phyloP scores from a whole-genome alignment of 2,329 filamentous ascomycete species.

The Myriosclerotinia duriaeana region DNA sequence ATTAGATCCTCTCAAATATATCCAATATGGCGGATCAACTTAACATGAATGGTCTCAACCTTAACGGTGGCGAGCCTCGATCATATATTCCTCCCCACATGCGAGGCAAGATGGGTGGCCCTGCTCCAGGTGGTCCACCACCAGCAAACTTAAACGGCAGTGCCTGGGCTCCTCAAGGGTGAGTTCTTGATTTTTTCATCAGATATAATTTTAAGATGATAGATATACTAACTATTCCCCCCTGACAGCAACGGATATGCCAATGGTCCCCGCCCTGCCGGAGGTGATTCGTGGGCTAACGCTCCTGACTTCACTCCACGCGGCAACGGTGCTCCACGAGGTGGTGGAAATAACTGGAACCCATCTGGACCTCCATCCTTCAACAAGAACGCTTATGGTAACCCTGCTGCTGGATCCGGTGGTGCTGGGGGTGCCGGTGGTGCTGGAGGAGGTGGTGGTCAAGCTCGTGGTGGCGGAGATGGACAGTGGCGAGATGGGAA shows the following conservation, averaged over 20 bases:
- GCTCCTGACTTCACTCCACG: conserved; percentile 43
- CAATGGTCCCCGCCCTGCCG: conserved; percentile 34
- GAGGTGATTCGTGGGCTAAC: conserved; percentile 40
- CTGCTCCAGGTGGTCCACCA: conserved; percentile 29
- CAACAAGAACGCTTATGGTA: conserved; percentile 60
- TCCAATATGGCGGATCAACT: conserved; percentile 77
- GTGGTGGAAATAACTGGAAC: conserved; percentile 44
- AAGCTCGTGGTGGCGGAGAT: conserved; percentile 80
- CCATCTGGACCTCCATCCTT: conserved; percentile 31
- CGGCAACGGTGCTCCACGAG: conserved; percentile 37
- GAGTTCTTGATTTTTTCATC: conserved; percentile 41
- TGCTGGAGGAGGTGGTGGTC: conserved; percentile 43
- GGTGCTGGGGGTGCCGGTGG: background rate
- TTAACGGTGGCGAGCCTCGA: conserved; percentile 57
- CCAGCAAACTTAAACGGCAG: conserved; percentile 55
- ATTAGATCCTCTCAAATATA: conserved; percentile 22
- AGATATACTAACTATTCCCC: conserved; percentile 29
- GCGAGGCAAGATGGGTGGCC: conserved; percentile 56
- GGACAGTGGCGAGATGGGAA: conserved; percentile 97
- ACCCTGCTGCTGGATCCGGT: conserved; percentile 38
- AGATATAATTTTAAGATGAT: background rate
- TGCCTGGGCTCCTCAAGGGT: conserved; percentile 58
- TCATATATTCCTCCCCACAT: conserved; percentile 87
- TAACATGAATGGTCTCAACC: conserved; percentile 74
- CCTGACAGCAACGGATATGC: conserved; percentile 50